Conservation (phyloP, 768 basidiomycete species). For the Flagelloscypha sp. region DNA sequence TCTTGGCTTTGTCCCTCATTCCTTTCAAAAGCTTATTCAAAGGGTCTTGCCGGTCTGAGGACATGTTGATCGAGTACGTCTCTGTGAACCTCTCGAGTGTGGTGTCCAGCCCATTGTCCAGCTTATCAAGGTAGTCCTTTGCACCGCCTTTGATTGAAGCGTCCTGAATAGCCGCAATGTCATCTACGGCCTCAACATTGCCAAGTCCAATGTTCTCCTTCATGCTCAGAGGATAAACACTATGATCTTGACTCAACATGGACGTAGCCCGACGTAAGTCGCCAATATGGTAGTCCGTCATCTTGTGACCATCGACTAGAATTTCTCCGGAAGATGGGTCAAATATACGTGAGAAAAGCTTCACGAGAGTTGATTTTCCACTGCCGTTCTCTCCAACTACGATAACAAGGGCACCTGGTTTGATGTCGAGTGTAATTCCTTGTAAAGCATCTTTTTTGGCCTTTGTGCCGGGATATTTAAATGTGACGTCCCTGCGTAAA, state of each 20-base stretch:
- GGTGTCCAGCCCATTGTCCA: slow-evolving; percentile 8
- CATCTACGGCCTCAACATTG: slow-evolving; percentile 10
- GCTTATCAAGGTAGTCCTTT: slow-evolving; percentile 7
- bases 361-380: slow-evolving; percentile 37
- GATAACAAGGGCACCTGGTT: slow-evolving; percentile 34
- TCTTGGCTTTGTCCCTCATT: slow-evolving; percentile 7
- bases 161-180: slow-evolving; percentile 5
- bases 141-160: slow-evolving; percentile 12
- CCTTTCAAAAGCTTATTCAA: slow-evolving; percentile 5
- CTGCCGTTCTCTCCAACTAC: slow-evolving; percentile 39
- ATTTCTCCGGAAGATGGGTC: slow-evolving; percentile 28
- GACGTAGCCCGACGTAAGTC: slow-evolving; percentile 31
- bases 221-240: slow-evolving; percentile 27
- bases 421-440: slow-evolving; percentile 28
- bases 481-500: slow-evolving; percentile 26
- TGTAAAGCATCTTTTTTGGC: slow-evolving; percentile 16
- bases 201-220: slow-evolving; percentile 34
- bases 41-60: slow-evolving; percentile 10
- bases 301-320: slow-evolving; percentile 28
- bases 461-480: slow-evolving; percentile 25
- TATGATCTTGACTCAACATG: slow-evolving; percentile 33
- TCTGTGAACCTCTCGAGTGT: slow-evolving; percentile 6
- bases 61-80: slow-evolving; percentile 5
- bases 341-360: slow-evolving; percentile 28
- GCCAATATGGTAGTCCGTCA: slow-evolving; percentile 22